A percentile compares a stretch with the other conserved stretches of the same genome.
Conservation (phyloP, 495 filamentous ascomycete genomes). For the Amniculicola lignicola region DNA sequence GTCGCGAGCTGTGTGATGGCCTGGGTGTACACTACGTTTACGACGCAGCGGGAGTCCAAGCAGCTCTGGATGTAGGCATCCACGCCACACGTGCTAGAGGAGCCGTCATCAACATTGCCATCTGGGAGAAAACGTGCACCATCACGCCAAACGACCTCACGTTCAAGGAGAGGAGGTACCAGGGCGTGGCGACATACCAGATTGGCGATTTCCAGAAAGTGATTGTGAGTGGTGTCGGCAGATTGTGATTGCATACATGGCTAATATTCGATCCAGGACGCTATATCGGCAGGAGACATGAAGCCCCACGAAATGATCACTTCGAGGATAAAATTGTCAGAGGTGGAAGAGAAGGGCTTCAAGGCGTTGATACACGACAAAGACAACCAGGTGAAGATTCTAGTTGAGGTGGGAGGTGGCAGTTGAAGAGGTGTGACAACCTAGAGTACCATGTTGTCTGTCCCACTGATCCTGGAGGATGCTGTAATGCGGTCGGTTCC, state of each 20-base stretch:
- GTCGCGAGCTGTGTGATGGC: constrained; percentile 48
- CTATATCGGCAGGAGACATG: constrained; percentile 51
- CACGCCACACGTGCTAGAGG: constrained; percentile 51
- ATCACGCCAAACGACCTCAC: constrained; percentile 53
- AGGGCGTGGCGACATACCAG: constrained; percentile 56
- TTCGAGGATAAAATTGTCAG: constrained; percentile 49
- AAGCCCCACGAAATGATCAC: constrained; percentile 61
- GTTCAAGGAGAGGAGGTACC: constrained; percentile 55
- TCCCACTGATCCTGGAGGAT: background rate
- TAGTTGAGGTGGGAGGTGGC: constrained; percentile 44
- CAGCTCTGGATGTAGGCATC: constrained; percentile 51
- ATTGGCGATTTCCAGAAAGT: constrained; percentile 55
- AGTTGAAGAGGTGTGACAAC: background rate
- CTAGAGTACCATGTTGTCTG: constrained; percentile 4
- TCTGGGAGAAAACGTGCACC: constrained; percentile 55
- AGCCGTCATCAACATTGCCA: constrained; percentile 60
- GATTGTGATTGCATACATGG: background rate
- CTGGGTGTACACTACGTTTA: constrained; percentile 55
- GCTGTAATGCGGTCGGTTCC: too few relatives aligned
- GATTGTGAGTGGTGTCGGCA: constrained; percentile 36
- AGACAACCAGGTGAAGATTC: constrained; percentile 57
- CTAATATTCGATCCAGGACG: constrained; percentile 35
- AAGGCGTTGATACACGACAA: constrained; percentile 54
- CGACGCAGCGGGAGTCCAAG: constrained; percentile 57
- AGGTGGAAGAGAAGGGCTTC: constrained; percentile 58